A percentile compares a stretch with the other conserved stretches of the same genome.
Conservation (phyloP, 352 stramenopile species). For the Hyaloperonospora arabidopsidis region DNA sequence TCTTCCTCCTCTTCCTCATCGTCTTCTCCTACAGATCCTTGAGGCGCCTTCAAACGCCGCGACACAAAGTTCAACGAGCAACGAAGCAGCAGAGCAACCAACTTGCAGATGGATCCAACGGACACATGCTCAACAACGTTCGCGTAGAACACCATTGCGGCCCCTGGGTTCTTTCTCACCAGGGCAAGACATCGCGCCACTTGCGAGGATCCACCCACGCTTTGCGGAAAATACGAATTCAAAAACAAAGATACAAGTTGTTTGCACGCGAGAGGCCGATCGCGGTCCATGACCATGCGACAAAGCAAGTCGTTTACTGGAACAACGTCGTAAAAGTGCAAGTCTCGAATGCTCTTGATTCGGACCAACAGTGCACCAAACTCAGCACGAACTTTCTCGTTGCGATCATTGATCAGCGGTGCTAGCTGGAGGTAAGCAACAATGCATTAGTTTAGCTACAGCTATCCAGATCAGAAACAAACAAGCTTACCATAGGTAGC, state of each 20-base stretch:
- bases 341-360: conserved; percentile 82
- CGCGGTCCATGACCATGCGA: conserved; percentile 62
- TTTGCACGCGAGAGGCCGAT: conserved; percentile 49
- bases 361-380: conserved; percentile 71
- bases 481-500: conserved; percentile 56
- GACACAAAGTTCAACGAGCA: conserved; percentile 77
- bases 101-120: conserved; percentile 75
- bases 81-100: conserved; percentile 62
- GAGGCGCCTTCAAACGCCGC: conserved; percentile 38
- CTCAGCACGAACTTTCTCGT: conserved; percentile 74
- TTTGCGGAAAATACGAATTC: conserved; percentile 85
- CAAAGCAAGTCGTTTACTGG: conserved; percentile 67
- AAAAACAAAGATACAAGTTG: conserved; percentile 76
- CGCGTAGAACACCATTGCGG: conserved; percentile 77
- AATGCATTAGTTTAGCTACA: conserved; percentile 9
- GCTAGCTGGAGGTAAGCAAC: conserved; percentile 37
- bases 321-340: conserved; percentile 85
- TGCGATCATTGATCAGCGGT: conserved; percentile 75
- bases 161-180: conserved; percentile 75
- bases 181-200: conserved; percentile 71
- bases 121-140: conserved; percentile 69
- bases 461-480: background rate
- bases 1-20: conserved; percentile 61
- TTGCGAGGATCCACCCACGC: conserved; percentile 69
- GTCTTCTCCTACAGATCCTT: conserved; percentile 33